phyloP scores from a whole-genome alignment of 176 grass and related monocot genomes.

The Tillandsia leiboldiana region DNA sequence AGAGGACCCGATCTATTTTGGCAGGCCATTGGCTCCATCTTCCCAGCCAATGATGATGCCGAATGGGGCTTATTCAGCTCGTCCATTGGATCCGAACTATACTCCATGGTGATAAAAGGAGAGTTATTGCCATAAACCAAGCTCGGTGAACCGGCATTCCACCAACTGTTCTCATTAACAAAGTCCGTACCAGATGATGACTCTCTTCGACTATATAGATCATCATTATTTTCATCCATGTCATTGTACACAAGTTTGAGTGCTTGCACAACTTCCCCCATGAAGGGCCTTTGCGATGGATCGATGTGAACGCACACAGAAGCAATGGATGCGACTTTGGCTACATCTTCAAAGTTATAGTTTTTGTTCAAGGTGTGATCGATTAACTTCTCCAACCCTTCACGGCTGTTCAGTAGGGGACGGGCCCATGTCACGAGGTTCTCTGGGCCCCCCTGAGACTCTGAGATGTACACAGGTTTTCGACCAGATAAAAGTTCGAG shows the following conservation, averaged over 20 bases:
- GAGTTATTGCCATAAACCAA: slow-evolving; percentile 1
- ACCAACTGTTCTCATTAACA: slow-evolving; percentile 1
- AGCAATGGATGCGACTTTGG: slow-evolving; percentile 18
- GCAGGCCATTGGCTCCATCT: background rate
- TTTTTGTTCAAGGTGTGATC: slow-evolving; percentile 8
- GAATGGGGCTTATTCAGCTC: background rate
- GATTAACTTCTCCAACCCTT: slow-evolving; percentile 2
- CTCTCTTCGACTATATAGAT: slow-evolving; percentile 2
- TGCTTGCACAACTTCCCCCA: slow-evolving; percentile 24
- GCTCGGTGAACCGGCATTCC: background rate
- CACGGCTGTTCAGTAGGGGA: slow-evolving; percentile 9
- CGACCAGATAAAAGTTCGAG: slow-evolving; percentile 25
- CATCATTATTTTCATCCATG: slow-evolving; percentile 9
- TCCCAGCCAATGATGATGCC: background rate
- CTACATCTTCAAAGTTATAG: slow-evolving; percentile 5
- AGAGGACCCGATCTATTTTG: slow-evolving; percentile 16
- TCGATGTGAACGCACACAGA: slow-evolving; percentile 18
- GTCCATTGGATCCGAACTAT: slow-evolving; percentile 11
- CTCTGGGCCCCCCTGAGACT: slow-evolving; percentile 1
- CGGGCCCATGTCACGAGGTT: slow-evolving; percentile 25
- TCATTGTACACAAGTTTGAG: slow-evolving; percentile 15
- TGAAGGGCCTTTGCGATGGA: slow-evolving; percentile 12
- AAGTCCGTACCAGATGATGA: background rate
- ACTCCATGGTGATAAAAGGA: slow-evolving; percentile 16
- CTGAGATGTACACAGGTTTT: slow-evolving; percentile 13